Base-by-base conservation (phyloP, 257 asterid genomes). In the Nicotiana tomentosiformis region DNA sequence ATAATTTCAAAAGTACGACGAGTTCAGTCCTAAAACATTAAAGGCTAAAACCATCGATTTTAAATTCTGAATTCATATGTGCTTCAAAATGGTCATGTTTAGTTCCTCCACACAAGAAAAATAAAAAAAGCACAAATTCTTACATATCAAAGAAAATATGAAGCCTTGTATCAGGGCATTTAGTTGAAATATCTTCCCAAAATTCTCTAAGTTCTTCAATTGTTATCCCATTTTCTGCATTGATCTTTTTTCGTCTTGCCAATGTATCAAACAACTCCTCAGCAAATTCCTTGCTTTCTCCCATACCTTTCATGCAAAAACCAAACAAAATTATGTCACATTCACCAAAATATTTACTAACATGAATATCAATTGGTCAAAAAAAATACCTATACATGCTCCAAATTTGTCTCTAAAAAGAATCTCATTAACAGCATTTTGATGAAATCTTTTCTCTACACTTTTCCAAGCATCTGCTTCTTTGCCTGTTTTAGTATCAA, bases 91-190 rank as follows among this genome's bases (percentile, higher is more conserved):
- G 17, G 6, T n/a, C 64, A 62, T 29, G 29, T 33, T 43, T 79
- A 65, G 62, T 30, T 26, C 67, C 15, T 49, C 58, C 17, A 53
- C 20, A 23, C 61, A 46, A 17, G 7, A 74, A 30, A 49, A 43
- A 20, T 10, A 12, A 74, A 20, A 7, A 51, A 78, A 58, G 12
- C 11, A 29, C 43, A 86, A 16, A 57, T 16, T 65, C 90, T 88
- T 86, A 95, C 99, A 96, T 96, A 90, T 93, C 99, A 86, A 96
- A 96, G 90, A 96, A 96, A 39, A 96, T 94, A 1, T 94, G 97
- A 66, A 96, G 96, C 88, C 99, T 85, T 32, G 92, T 88, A 77
- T 96, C 99, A 55, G 86, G 86, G 51, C 94, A 97, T 1, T 86
- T 82, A 77, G 89, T 91, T 1, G 97, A 91, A 92, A 96, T 90